Evolutionary conservation across 2,329 filamentous ascomycete genomes (phyloP).

Genomic region (Claviceps cyperi): DNA sequence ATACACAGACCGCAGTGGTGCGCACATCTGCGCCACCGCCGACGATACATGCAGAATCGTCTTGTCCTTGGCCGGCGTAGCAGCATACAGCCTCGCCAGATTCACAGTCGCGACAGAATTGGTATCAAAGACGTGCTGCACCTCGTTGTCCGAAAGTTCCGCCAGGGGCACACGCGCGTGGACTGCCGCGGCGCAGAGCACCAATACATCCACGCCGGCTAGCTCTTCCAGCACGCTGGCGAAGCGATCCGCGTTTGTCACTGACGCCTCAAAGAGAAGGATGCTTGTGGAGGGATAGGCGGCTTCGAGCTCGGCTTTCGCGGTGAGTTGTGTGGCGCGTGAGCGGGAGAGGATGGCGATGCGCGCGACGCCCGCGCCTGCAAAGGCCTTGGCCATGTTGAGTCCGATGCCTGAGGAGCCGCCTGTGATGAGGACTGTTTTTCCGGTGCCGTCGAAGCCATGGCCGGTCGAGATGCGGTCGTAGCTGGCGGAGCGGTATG

Average conservation of each 20-base stretch:
- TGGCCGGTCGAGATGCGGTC: conserved; percentile 1
- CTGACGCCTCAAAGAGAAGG: not conserved
- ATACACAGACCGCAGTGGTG: not conserved
- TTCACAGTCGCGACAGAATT: not conserved
- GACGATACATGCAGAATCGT: not conserved
- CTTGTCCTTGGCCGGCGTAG: not conserved
- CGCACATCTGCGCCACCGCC: not conserved
- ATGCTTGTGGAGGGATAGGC: not conserved
- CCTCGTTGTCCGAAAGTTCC: not conserved
- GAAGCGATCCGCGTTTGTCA: not conserved
- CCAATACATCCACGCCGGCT: not conserved
- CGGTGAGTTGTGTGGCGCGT: not conserved
- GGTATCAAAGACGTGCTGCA: not conserved
- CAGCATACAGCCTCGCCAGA: not conserved
- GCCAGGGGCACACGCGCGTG: not conserved
- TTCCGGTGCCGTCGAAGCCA: not conserved
- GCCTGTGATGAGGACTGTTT: not conserved
- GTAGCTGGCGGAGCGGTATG: not conserved
- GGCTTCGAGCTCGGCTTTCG: not conserved
- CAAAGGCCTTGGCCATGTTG: not conserved
- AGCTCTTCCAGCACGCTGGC: not conserved
- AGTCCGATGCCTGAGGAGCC: not conserved
- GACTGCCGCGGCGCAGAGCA: not conserved
- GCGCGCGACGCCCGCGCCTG: not conserved
- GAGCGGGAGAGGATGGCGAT: not conserved